These are phyloP conservation scores for Exophiala bonariae DNA, from an alignment of 2,329 filamentous ascomycete genomes.

Conservation along the genomic window DNA sequence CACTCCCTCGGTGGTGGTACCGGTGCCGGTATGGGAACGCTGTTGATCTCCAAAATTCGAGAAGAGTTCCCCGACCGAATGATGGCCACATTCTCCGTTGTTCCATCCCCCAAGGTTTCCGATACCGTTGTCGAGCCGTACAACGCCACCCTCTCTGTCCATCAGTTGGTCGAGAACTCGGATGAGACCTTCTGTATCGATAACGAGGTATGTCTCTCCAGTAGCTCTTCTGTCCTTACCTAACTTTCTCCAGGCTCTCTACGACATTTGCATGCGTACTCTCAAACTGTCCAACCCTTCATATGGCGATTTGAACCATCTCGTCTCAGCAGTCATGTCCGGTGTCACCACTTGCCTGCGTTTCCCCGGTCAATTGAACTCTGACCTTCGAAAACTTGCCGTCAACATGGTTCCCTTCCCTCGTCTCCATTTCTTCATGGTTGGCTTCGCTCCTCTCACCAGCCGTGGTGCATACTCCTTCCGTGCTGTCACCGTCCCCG, in stretches of 20 bases:
- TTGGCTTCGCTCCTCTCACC: slow-evolving; percentile 97
- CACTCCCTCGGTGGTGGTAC: slow-evolving; percentile 99
- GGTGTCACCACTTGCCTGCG: slow-evolving; percentile 97
- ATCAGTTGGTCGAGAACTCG: slow-evolving; percentile 99
- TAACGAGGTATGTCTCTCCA: slow-evolving; percentile 68
- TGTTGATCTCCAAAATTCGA: slow-evolving; percentile 99
- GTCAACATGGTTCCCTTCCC: slow-evolving; percentile 99
- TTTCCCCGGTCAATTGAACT: slow-evolving; percentile 99
- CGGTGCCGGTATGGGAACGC: slow-evolving; percentile 99
- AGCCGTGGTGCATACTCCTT: slow-evolving; percentile 89
- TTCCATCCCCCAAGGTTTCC: slow-evolving; percentile 98
- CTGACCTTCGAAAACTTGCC: slow-evolving; percentile 97
- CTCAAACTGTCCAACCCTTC: slow-evolving; percentile 98
- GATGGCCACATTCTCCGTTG: slow-evolving; percentile 99
- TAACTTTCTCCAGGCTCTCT: slow-evolving; percentile 66
- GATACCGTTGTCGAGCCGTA: slow-evolving; percentile 99
- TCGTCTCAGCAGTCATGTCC: slow-evolving; percentile 99
- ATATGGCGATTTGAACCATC: slow-evolving; percentile 98
- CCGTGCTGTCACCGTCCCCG: slow-evolving; percentile 95
- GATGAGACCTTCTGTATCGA: slow-evolving; percentile 99
- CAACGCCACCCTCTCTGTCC: slow-evolving; percentile 97
- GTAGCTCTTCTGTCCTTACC: slow-evolving; percentile 1
- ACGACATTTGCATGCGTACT: slow-evolving; percentile 99
- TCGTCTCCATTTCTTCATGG: slow-evolving; percentile 99
- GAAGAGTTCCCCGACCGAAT: slow-evolving; percentile 99